phyloP scores from a whole-genome alignment of 768 basidiomycete genomes.

The Suillus americanus region DNA sequence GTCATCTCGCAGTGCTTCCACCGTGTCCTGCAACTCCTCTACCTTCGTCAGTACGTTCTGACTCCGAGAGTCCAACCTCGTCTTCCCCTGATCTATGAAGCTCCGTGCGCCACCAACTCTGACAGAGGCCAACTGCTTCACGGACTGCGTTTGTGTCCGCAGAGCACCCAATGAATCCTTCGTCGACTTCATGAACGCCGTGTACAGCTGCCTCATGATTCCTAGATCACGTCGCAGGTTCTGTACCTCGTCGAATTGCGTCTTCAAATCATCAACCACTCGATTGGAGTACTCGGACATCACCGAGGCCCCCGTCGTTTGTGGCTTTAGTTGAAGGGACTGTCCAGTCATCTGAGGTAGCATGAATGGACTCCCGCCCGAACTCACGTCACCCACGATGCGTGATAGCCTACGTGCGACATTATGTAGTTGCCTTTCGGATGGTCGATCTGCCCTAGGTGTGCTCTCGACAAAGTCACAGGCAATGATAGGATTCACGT shows the following conservation, averaged over 20 bases:
- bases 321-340: slow-evolving; percentile 56
- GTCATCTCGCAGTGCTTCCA: slow-evolving; percentile 89
- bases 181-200: slow-evolving; percentile 89
- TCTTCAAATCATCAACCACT: slow-evolving; percentile 80
- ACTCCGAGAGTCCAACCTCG: slow-evolving; percentile 84
- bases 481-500: slow-evolving; percentile 45
- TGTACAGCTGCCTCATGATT: slow-evolving; percentile 91
- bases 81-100: slow-evolving; percentile 90
- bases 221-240: slow-evolving; percentile 91
- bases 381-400: slow-evolving; percentile 51
- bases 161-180: slow-evolving; percentile 80
- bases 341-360: slow-evolving; percentile 68
- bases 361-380: slow-evolving; percentile 36
- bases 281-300: slow-evolving; percentile 71
- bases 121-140: slow-evolving; percentile 81
- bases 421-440: slow-evolving; percentile 71
- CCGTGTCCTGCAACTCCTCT: slow-evolving; percentile 88
- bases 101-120: slow-evolving; percentile 84
- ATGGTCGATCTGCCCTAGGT: slow-evolving; percentile 63
- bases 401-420: slow-evolving; percentile 75
- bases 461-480: slow-evolving; percentile 66
- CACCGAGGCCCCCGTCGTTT: slow-evolving; percentile 74
- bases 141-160: slow-evolving; percentile 81
- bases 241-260: slow-evolving; percentile 94
- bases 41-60: slow-evolving; percentile 90